phyloP scores from a whole-genome alignment of 2,329 filamentous ascomycete species.

The Penicillium sp. region DNA sequence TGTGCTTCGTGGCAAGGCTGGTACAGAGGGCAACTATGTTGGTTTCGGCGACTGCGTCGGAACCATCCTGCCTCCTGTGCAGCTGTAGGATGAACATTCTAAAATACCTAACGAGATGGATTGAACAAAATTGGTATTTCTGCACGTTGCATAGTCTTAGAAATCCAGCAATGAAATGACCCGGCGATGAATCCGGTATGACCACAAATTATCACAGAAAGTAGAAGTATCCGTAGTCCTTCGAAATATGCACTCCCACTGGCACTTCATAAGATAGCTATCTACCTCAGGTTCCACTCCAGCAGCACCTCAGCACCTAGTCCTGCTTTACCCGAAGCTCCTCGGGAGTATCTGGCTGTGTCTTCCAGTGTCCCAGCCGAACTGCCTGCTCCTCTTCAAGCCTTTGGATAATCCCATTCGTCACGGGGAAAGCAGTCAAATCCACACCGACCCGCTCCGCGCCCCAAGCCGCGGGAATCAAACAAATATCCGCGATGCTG shows the following conservation, averaged over 20 bases:
- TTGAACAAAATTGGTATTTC: slow-evolving; percentile 7
- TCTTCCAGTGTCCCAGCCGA: slow-evolving; percentile 57
- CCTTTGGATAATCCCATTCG: slow-evolving; percentile 51
- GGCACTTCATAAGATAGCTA: no score
- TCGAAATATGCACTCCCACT: not conserved
- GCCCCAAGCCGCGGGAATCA: slow-evolving; percentile 63
- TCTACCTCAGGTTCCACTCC: not conserved
- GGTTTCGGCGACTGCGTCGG: slow-evolving; percentile 78
- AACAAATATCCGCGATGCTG: slow-evolving; percentile 62
- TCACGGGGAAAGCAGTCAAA: slow-evolving; percentile 53
- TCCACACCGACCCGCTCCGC: slow-evolving; percentile 61
- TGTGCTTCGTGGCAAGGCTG: slow-evolving; percentile 68
- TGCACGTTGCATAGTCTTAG: slow-evolving; percentile 8
- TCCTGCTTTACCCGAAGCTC: slow-evolving; percentile 41
- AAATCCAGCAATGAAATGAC: slow-evolving; percentile 10
- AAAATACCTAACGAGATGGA: slow-evolving; percentile 9
- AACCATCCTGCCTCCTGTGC: slow-evolving; percentile 57
- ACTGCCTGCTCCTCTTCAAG: slow-evolving; percentile 58
- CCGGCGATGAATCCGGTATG: not conserved
- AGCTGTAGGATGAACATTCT: slow-evolving; percentile 25
- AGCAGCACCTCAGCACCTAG: not conserved
- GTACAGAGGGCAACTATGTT: slow-evolving; percentile 68
- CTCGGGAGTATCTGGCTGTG: slow-evolving; percentile 59
- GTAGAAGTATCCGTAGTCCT: not conserved
- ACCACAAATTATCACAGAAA: not conserved